Conservation (phyloP, 2,329 filamentous ascomycete species). For the Beauveria australis region DNA sequence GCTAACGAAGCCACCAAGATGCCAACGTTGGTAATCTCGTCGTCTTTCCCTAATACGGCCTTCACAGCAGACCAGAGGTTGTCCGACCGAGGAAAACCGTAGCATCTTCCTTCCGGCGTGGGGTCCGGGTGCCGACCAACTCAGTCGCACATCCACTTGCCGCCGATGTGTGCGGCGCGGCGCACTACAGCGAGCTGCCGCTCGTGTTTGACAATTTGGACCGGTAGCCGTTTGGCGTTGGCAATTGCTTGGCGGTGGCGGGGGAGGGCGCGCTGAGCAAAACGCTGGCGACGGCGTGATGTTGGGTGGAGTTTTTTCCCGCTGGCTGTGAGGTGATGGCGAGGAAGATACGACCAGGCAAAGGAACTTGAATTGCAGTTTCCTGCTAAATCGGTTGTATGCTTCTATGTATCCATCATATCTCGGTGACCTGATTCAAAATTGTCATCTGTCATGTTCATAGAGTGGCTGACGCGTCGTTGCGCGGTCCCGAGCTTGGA, state of each 20-base stretch:
- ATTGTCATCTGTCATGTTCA: neutral
- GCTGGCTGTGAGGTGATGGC: neutral
- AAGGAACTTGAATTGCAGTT: too few species aligned
- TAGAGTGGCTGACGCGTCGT: neutral
- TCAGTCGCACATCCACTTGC: neutral
- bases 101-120: neutral
- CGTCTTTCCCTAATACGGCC: neutral
- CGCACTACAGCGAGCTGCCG: slow-evolving; percentile 15
- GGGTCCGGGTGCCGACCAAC: neutral
- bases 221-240: slow-evolving; percentile 13
- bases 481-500: too few species aligned
- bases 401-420: too few species aligned
- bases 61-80: neutral
- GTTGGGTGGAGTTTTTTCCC: slow-evolving; percentile 9
- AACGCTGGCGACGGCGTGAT: slow-evolving; percentile 10
- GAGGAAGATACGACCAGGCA: neutral
- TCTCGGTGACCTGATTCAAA: too few species aligned
- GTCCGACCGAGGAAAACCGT: neutral
- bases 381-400: too few species aligned
- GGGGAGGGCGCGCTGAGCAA: slow-evolving; percentile 11
- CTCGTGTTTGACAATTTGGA: slow-evolving; percentile 15
- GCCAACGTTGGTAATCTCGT: neutral
- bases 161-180: slow-evolving; percentile 8
- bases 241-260: slow-evolving; percentile 12
- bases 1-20: neutral